These are phyloP conservation scores for Spergularia bocconei DNA, from an alignment of 148 eudicot species.

Conservation along the genomic window DNA sequence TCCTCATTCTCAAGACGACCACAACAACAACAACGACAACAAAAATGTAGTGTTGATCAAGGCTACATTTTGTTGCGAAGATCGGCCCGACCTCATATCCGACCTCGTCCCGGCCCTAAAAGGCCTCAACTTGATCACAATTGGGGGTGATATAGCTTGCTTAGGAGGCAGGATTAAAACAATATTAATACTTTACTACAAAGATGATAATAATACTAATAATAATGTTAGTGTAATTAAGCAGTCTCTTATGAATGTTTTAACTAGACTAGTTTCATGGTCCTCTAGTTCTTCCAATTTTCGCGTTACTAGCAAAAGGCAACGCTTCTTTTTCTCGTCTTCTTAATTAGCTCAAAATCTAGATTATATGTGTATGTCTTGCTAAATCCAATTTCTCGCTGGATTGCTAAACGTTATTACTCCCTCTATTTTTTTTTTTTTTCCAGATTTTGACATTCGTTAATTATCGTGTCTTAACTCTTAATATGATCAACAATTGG, in stretches of 20 bases:
- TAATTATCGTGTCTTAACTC: no score
- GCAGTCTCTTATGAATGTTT: conserved; percentile 47
- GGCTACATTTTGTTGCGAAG: conserved; percentile 59
- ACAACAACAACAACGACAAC: not conserved
- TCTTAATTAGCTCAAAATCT: not conserved
- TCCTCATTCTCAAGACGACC: not conserved
- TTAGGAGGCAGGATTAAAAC: conserved; percentile 74
- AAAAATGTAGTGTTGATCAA: conserved; percentile 33
- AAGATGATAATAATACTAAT: conserved; percentile 1
- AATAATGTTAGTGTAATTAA: conserved; percentile 27
- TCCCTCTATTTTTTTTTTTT: no score
- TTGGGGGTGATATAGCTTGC: conserved; percentile 63
- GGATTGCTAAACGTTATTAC: no score
- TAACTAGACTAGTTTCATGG: conserved; percentile 55
- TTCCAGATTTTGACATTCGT: no score
- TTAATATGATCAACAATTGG: no score
- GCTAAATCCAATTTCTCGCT: no score
- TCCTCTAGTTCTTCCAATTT: conserved; percentile 38
- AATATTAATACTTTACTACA: conserved; percentile 40
- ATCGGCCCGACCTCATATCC: conserved; percentile 54
- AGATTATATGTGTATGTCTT: no score
- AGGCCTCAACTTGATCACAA: conserved; percentile 41
- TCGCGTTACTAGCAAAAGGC: conserved; percentile 81
- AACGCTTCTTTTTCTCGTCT: conserved; percentile 56
- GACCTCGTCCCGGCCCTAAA: conserved; percentile 61